phyloP scores from a whole-genome alignment of 768 basidiomycete genomes.

The Cytidiella melzeri region DNA sequence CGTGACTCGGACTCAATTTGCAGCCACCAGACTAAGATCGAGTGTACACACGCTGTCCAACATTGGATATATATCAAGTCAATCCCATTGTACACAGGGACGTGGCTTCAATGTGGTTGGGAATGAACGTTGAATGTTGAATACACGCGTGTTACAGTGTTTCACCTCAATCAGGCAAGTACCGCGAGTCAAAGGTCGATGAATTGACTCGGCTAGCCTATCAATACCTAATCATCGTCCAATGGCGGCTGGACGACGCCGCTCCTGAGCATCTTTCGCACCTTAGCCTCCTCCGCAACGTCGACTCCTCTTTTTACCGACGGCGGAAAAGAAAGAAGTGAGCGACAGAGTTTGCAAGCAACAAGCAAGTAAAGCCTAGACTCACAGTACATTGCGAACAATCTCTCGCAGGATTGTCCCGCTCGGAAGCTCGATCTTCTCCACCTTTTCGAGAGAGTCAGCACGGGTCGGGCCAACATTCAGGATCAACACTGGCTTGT shows the following conservation, averaged over 20 bases:
- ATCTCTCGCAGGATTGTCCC: slow-evolving; percentile 69
- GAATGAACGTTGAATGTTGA: too few species aligned
- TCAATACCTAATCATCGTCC: slow-evolving; percentile 31
- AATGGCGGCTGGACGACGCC: slow-evolving; percentile 51
- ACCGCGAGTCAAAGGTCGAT: too few species aligned
- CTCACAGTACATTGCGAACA: slow-evolving; percentile 56
- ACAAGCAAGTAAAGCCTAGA: slow-evolving; percentile 5
- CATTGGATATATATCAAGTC: too few species aligned
- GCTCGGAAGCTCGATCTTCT: slow-evolving; percentile 74
- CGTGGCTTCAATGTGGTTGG: too few species aligned
- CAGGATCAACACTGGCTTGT: slow-evolving; percentile 75
- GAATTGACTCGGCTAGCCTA: too few species aligned
- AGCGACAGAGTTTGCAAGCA: neutral
- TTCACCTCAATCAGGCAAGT: too few species aligned
- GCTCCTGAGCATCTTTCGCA: slow-evolving; percentile 48
- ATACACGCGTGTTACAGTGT: too few species aligned
- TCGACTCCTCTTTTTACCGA: slow-evolving; percentile 36
- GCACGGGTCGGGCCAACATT: slow-evolving; percentile 89
- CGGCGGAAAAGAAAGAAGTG: neutral
- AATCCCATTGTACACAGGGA: too few species aligned
- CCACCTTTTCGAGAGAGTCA: slow-evolving; percentile 59
- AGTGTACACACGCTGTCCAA: too few species aligned
- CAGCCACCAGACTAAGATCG: too few species aligned
- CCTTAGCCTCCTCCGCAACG: slow-evolving; percentile 36
- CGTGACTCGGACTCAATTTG: too few species aligned